Percentiles rank a stretch among this genome's conserved stretches.
Conservation (phyloP, 371 early-diverging fungal genomes). For the Nematocida homosporus region DNA sequence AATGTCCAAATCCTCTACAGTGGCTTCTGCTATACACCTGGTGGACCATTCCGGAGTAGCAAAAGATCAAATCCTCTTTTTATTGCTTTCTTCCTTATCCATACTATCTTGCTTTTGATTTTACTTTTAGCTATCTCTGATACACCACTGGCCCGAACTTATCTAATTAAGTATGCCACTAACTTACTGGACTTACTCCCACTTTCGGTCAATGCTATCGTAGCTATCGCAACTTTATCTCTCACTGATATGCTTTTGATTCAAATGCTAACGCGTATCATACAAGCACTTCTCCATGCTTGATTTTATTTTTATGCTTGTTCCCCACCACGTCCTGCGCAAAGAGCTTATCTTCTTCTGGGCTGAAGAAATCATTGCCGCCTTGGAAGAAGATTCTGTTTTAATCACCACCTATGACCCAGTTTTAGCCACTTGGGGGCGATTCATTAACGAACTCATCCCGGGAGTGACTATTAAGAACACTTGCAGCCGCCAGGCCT, state of each 20-base stretch:
- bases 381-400: constrained; percentile 31
- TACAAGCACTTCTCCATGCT: constrained; percentile 9
- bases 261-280: not conserved
- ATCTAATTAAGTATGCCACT: not conserved
- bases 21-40: constrained; percentile 45
- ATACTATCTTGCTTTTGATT: constrained; percentile 6
- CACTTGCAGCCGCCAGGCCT: constrained; percentile 19
- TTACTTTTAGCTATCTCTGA: constrained; percentile 22
- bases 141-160: not conserved
- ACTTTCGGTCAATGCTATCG: constrained; percentile 5
- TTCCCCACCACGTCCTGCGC: constrained; percentile 12
- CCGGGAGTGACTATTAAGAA: constrained; percentile 24
- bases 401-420: constrained; percentile 13
- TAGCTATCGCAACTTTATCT: constrained; percentile 5
- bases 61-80: constrained; percentile 24
- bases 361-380: constrained; percentile 35
- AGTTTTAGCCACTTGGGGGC: constrained; percentile 7
- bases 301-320: constrained; percentile 4
- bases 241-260: constrained; percentile 29
- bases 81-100: constrained; percentile 25
- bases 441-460: constrained; percentile 24
- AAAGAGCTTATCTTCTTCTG: constrained; percentile 17
- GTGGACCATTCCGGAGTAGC: constrained; percentile 30
- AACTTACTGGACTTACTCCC: constrained; percentile 28
- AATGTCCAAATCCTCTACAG: constrained; percentile 47